Conservation (phyloP, 257 asterid genomes). For the Thymus mandschuricus region DNA sequence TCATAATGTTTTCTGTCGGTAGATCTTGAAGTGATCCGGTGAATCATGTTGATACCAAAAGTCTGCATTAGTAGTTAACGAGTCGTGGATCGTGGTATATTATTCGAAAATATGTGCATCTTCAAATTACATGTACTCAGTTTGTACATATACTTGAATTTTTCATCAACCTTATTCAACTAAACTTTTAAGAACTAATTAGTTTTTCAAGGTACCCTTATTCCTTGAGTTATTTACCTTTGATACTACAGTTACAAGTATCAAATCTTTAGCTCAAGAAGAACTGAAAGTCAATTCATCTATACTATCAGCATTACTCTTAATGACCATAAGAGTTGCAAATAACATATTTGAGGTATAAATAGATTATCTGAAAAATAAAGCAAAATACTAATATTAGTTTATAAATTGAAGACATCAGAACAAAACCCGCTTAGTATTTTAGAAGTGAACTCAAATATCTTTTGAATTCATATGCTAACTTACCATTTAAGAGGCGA, state of each 20-base stretch:
- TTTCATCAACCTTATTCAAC: neutral
- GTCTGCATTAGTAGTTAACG: neutral
- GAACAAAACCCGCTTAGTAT: slow-evolving; percentile 35
- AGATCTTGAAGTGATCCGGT: slow-evolving; percentile 4
- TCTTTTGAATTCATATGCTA: slow-evolving; percentile 72
- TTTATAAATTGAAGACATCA: slow-evolving; percentile 27
- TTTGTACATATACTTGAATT: neutral
- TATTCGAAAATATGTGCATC: neutral
- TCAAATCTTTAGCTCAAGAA: slow-evolving; percentile 9
- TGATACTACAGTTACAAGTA: neutral
- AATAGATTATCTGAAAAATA: slow-evolving; percentile 3
- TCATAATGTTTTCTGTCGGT: neutral
- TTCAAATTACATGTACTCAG: neutral
- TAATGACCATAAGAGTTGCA: slow-evolving; percentile 16
- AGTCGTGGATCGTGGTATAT: neutral
- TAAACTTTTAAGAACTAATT: neutral
- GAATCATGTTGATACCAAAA: neutral
- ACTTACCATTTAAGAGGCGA: slow-evolving; percentile 87
- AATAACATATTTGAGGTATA: slow-evolving; percentile 14
- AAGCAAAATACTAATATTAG: slow-evolving; percentile 11
- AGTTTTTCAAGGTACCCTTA: neutral
- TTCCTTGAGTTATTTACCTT: neutral
- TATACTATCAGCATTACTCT: neutral
- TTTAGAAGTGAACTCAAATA: slow-evolving; percentile 80
- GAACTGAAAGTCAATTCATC: slow-evolving; percentile 14